These are phyloP conservation scores for Galerina marginata DNA, from an alignment of 768 basidiomycete genomes.

Conservation along the genomic window DNA sequence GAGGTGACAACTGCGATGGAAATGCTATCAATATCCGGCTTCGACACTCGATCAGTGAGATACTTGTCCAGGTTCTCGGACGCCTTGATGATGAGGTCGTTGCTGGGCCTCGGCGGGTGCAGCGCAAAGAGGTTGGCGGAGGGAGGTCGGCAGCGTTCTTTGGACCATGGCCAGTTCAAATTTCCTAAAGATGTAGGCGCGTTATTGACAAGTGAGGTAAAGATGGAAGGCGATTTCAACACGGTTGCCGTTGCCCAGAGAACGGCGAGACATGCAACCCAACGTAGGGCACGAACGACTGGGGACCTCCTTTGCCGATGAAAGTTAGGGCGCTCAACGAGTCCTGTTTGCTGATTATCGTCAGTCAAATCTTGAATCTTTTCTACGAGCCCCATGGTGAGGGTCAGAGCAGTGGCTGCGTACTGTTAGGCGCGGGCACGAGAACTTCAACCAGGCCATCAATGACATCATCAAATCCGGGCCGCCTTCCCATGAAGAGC, in stretches of 20 bases:
- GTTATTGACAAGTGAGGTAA: not conserved
- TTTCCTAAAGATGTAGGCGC: not conserved
- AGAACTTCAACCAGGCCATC: no score
- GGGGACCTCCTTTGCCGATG: not conserved
- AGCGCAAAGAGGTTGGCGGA: slow-evolving; percentile 33
- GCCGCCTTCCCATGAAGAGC: no score
- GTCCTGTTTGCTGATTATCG: not conserved
- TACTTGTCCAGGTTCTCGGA: slow-evolving; percentile 31
- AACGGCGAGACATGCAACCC: not conserved
- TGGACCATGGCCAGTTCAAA: not conserved
- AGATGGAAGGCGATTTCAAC: not conserved
- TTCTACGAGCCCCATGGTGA: not conserved
- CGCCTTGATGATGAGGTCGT: slow-evolving; percentile 26
- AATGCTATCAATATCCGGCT: slow-evolving; percentile 52
- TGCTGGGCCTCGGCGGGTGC: slow-evolving; percentile 28
- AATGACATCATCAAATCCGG: no score
- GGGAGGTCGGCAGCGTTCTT: slow-evolving; percentile 24
- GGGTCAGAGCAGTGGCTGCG: no score
- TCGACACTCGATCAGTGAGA: slow-evolving; percentile 31
- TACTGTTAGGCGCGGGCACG: no score
- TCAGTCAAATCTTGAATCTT: not conserved
- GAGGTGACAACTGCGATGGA: slow-evolving; percentile 56
- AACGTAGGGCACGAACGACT: not conserved
- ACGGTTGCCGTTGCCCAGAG: not conserved
- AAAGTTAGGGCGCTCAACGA: no score